Evolutionary conservation across 2,329 filamentous ascomycete genomes (phyloP), one percentile per base, ranked within the genome.

Genomic region (Colletotrichum plurivorum): DNA sequence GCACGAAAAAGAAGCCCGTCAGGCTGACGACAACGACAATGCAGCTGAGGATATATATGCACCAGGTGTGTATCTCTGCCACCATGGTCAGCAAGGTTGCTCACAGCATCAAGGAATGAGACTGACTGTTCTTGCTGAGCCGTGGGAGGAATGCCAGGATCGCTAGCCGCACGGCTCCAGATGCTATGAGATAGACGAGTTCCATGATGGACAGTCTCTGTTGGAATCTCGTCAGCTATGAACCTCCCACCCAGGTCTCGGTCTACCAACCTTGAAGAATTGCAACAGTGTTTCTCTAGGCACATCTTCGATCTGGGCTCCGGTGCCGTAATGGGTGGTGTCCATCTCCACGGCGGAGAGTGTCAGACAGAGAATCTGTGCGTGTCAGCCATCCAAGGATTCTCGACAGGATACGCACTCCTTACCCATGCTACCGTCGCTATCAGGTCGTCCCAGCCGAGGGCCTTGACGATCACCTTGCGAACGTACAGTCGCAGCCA

Each of bases 131-230:
- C 70, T 75, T 77, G 54, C 71, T 72, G 15, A 81, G 73, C n/a
- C 79, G 76, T 10, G 76, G 75, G 13, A 81, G 68, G 64, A 81
- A 80, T 7, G 77, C 75, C 9, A 78, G 73, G 39, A 82, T 78
- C 2, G 78, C 74, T 16, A 81, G 60, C 52, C 79, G 73, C 25
- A 80, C 75, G 4, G 78, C 65, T 16, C 77, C 78, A 1, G 78
- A 74, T 2, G 70, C 73, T 66, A 77, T 73, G 61, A 81, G 77
- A 68, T 78, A 77, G 31, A 78, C 18, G 5, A 70, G 46, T 10
- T 70, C 57, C 64, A 70, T 46, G 51, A 61, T 67, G 13, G 67
- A 36, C 15, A 70, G 52, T 15, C 52, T 48, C 64, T 67, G 4
- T 22, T 57, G 15, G n/a, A 25, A 13, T 15, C 2, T 25, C 8